These are phyloP conservation scores for Tuber umbilicatum DNA, from an alignment of 495 filamentous ascomycete species.

Conservation along the genomic window DNA sequence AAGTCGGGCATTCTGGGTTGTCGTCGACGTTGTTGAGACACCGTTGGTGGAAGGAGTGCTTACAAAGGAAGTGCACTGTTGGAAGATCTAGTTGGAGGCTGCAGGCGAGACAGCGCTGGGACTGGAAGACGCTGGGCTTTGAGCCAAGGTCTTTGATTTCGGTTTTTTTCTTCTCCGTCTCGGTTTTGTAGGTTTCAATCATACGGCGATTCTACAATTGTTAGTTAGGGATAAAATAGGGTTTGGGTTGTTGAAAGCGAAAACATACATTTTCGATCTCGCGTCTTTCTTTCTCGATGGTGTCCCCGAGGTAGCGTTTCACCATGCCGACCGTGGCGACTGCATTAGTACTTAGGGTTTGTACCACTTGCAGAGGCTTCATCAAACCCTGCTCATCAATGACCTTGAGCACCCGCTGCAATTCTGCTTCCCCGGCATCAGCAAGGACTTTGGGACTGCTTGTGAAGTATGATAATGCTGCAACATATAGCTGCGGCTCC, in stretches of 20 bases:
- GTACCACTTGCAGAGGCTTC: constrained; percentile 94
- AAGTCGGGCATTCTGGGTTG: constrained; percentile 74
- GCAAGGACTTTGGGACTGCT: constrained; percentile 72
- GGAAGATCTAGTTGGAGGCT: constrained; percentile 70
- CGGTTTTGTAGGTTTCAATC: constrained; percentile 74
- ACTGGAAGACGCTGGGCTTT: constrained; percentile 84
- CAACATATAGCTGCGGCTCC: constrained; percentile 87
- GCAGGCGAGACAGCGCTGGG: constrained; percentile 77
- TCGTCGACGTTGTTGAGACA: constrained; percentile 50
- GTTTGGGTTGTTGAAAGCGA: not conserved
- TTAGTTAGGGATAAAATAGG: constrained; percentile 17
- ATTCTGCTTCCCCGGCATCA: constrained; percentile 77
- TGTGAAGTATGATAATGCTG: constrained; percentile 88
- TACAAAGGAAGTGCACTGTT: constrained; percentile 90
- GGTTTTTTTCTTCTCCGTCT: constrained; percentile 69
- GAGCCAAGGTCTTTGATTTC: constrained; percentile 68
- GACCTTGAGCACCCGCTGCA: constrained; percentile 70
- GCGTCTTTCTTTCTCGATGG: constrained; percentile 77
- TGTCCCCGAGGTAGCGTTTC: constrained; percentile 81
- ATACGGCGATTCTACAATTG: constrained; percentile 65
- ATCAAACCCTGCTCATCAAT: constrained; percentile 88
- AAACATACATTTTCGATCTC: constrained; percentile 63
- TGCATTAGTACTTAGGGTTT: constrained; percentile 74
- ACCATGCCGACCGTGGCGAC: constrained; percentile 97
- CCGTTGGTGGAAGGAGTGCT: constrained; percentile 89